Base-by-base conservation (phyloP, 1,139 yeast genomes). In the Sugiyamaella japonica region DNA sequence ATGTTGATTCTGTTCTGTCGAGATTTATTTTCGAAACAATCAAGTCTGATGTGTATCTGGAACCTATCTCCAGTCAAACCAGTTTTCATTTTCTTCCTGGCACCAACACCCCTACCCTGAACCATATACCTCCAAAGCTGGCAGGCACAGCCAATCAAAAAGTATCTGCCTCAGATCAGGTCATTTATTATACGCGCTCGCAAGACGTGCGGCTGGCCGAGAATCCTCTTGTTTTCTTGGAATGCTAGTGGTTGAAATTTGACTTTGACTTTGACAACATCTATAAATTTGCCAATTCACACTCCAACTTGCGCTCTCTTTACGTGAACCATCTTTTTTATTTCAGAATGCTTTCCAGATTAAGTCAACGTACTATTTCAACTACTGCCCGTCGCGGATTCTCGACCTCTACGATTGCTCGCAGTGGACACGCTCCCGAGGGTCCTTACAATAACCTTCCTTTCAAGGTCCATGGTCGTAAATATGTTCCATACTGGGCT, bases 371-470 rank as follows among this genome's bases (percentile, higher is more conserved):
- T 58, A 57, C 68, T 47, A 55, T 62, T 46, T 48, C 58, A 25
- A 40, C 60, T 25, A 56, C 54, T 41, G 56, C 60, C 25, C 55
- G 59, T 56, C 67, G 69, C 61, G 73, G 72, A 54, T 68, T 68
- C 61, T 56, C 68, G 49, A 58, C 70, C 50, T 52, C 70, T 40
- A 56, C 64, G 53, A 56, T 61, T 47, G 66, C 66, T 52, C 64
- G 70, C 51, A 56, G 61, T 53, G 78, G 70, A 57, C 86, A 83
- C 70, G 82, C 76, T 71, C 85, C 87, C 71, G 87, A 83, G 71
- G 98, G 98, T 67, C 84, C 85, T 52, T 91, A 93, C 85, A 79
- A 86, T 70, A 93, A 93, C 82, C 70, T 93, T 63, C 99, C 99
- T 63, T 93, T 91, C 84, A 83, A 84, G 79, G 95, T 93, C 62